phyloP scores from a whole-genome alignment of 2,329 filamentous ascomycete genomes.

The Fragosphaeria purpurea region DNA sequence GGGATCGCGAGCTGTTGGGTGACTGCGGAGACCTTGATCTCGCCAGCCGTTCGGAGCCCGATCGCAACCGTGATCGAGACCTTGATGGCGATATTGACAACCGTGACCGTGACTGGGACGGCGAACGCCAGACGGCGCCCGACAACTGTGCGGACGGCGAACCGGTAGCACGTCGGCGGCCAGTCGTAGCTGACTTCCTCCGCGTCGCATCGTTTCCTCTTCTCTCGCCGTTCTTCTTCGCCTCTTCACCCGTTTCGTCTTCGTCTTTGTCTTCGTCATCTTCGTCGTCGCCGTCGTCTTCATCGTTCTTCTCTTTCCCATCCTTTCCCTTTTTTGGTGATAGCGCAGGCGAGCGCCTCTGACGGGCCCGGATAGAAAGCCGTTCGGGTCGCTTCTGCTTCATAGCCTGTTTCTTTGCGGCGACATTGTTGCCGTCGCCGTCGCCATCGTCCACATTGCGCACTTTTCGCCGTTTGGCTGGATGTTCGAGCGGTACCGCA shows the following conservation, averaged over 20 bases:
- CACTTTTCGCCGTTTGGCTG: conserved; percentile 9
- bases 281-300: not conserved
- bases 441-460: not conserved
- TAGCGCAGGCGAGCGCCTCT: not conserved
- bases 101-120: not conserved
- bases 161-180: conserved; percentile 1
- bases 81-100: not conserved
- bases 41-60: conserved; percentile 18
- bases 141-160: conserved; percentile 12
- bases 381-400: not conserved
- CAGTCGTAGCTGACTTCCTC: not conserved
- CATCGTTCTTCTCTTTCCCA: not conserved
- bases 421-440: not conserved
- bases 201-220: not conserved
- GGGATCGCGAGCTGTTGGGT: not conserved
- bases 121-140: conserved; percentile 6
- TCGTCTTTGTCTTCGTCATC: not conserved
- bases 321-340: not conserved
- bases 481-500: not conserved
- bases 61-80: conserved; percentile 15
- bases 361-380: conserved; percentile 4
- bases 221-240: not conserved
- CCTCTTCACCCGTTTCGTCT: too few species aligned
- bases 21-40: not conserved
- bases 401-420: not conserved